Evolutionary conservation across 768 basidiomycete genomes (phyloP).

Genomic region (Trametes sanguinea): DNA sequence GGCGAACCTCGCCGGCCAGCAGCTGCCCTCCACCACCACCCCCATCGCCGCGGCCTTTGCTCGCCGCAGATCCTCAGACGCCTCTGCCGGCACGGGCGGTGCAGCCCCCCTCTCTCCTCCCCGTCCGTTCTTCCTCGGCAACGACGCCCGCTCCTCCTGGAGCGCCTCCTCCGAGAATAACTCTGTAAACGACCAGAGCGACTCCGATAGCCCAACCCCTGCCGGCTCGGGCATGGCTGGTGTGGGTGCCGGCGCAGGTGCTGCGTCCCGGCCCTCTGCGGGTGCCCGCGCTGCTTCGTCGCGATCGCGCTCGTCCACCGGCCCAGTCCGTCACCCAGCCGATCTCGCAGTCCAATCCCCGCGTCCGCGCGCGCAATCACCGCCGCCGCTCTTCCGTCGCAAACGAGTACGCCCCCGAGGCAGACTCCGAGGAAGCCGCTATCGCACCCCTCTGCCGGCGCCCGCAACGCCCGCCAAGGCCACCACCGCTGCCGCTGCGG

Average conservation of each 20-base stretch:
- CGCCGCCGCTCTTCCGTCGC: slow-evolving; percentile 26
- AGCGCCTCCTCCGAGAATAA: slow-evolving; percentile 23
- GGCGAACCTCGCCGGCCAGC: slow-evolving; percentile 18
- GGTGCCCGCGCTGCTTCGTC: slow-evolving; percentile 2
- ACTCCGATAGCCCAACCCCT: slow-evolving; percentile 26
- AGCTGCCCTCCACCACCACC: slow-evolving; percentile 12
- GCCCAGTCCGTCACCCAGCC: background rate
- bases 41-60: slow-evolving; percentile 22
- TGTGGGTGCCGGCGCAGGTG: slow-evolving; percentile 9
- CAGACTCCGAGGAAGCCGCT: slow-evolving; percentile 7
- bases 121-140: slow-evolving; percentile 41
- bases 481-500: background rate
- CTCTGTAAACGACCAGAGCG: slow-evolving; percentile 27
- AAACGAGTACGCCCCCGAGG: slow-evolving; percentile 23
- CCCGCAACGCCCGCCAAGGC: background rate
- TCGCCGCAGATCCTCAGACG: slow-evolving; percentile 14
- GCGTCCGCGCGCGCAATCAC: slow-evolving; percentile 27
- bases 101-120: slow-evolving; percentile 34
- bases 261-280: slow-evolving; percentile 3
- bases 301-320: slow-evolving; percentile 5
- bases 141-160: slow-evolving; percentile 27
- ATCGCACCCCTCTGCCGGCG: background rate
- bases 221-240: slow-evolving; percentile 12
- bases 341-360: slow-evolving; percentile 21
- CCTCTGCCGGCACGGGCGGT: background rate